Conservation (phyloP, 1,139 yeast species). For the Taphrina sp. region DNA sequence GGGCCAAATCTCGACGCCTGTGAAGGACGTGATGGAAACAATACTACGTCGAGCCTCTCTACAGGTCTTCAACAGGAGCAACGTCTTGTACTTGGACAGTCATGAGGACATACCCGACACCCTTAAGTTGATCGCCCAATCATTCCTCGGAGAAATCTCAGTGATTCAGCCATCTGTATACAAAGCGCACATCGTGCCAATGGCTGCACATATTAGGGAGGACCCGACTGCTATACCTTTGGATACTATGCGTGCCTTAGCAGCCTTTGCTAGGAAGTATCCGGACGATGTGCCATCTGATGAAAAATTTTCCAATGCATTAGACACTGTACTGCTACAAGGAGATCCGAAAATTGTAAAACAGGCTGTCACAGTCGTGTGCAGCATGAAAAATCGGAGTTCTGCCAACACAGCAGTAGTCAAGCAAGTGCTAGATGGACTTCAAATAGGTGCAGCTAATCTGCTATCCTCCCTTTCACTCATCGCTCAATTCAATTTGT, state of each 20-base stretch:
- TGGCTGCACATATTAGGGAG: constrained; percentile 44
- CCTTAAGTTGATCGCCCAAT: constrained; percentile 47
- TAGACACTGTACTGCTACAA: constrained; percentile 49
- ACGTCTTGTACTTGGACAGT: constrained; percentile 56
- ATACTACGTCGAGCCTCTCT: constrained; percentile 63
- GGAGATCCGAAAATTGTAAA: constrained; percentile 66
- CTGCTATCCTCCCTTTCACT: constrained; percentile 61
- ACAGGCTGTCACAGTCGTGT: constrained; percentile 62
- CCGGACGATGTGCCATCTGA: constrained; percentile 48
- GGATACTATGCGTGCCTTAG: constrained; percentile 59
- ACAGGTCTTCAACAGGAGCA: constrained; percentile 64
- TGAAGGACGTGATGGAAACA: constrained; percentile 49
- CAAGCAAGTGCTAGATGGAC: constrained; percentile 42
- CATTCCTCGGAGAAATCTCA: constrained; percentile 61
- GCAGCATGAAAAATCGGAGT: constrained; percentile 49
- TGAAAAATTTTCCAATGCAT: constrained; percentile 40
- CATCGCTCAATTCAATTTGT: constrained; percentile 60
- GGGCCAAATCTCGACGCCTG: constrained; percentile 26
- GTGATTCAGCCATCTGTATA: constrained; percentile 62
- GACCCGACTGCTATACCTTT: constrained; percentile 11
- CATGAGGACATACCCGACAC: neutral
- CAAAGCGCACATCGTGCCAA: constrained; percentile 56
- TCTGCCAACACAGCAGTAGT: constrained; percentile 48
- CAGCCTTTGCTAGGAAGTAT: constrained; percentile 56
- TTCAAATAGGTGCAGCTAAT: constrained; percentile 37